Evolutionary conservation across 2,329 filamentous ascomycete species (phyloP).

Genomic region (Aspergillus sp.): DNA sequence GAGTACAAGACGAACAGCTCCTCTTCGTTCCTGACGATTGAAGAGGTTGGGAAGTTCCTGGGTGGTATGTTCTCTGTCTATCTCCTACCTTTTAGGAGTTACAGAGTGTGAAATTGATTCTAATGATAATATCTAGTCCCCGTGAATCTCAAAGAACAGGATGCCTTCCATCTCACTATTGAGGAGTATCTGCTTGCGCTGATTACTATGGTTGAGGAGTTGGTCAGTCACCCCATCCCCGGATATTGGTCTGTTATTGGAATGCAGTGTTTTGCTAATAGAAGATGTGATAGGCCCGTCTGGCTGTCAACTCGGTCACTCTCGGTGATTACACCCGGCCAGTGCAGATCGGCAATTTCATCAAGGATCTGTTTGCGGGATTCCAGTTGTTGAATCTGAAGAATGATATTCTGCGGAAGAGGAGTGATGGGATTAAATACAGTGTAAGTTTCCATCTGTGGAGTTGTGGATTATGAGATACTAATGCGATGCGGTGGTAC

Average conservation of each 20-base stretch:
- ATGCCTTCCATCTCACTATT: conserved; percentile 92
- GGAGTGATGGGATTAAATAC: conserved; percentile 94
- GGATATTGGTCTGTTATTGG: neutral
- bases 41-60: conserved; percentile 79
- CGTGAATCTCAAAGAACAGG: conserved; percentile 84
- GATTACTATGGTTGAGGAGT: conserved; percentile 84
- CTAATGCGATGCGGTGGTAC: conserved; percentile 11
- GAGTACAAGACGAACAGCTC: conserved; percentile 56
- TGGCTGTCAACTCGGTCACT: conserved; percentile 93
- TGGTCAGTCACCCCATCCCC: conserved; percentile 49
- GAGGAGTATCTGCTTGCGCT: conserved; percentile 94
- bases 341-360: conserved; percentile 82
- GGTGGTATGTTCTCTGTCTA: conserved; percentile 57
- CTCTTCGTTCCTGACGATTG: conserved; percentile 78
- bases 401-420: conserved; percentile 85
- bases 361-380: conserved; percentile 92
- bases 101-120: too few relatives aligned
- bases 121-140: conserved; percentile 61
- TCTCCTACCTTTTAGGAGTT: conserved; percentile 6
- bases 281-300: conserved; percentile 61
- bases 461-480: too few relatives aligned
- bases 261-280: neutral
- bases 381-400: conserved; percentile 98
- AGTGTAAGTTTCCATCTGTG: conserved; percentile 50
- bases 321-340: conserved; percentile 85